Evolutionary conservation across 2,329 filamentous ascomycete species (phyloP), one percentile per base, ranked within the genome.

Genomic region (Diaporthe citrichinensis): DNA sequence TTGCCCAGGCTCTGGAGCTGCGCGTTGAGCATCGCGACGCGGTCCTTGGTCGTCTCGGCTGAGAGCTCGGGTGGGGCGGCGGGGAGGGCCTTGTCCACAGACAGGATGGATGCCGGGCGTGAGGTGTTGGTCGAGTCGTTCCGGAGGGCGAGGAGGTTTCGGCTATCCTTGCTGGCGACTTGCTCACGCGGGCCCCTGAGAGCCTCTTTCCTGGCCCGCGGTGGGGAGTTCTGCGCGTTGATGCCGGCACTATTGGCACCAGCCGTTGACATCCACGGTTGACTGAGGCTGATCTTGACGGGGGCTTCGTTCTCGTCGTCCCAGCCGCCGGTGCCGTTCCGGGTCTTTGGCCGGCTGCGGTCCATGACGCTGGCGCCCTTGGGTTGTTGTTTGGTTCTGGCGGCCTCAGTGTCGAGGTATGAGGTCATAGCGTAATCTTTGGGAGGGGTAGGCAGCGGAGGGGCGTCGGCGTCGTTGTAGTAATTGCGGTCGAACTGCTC

Each of bases 1-100:
- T 94, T 91, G 1, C 87, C 86, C 10, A 97, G 88, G 67, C 90
- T 88, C 57, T 92, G 88, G 41, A 94, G 89, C 79, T 91, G 90
- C 6, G 92, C 90, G 80, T 93, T 90, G 34, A 97, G 87, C 76
- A 89, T 87, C 23, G 91, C 88, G 23, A 96, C 90, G 39, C 92
- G 92, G 81, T 93, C 92, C 49, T 89, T 87, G 2, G 90, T 87
- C 76, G 81, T 79, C 58, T 79, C 77, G 7, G 89, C 86, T 12
- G 82, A 80, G 28, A 88, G 82, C 81, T 94, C 92, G 5, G 90
- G 89, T 0, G 93, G 92, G 14, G 90, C 87, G 34, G 87, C 88
- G 44, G 92, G 91, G 0, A 94, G 88, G 9, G 87, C 87, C 82
- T 94, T 94, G 78, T 88, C 86, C 36, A 83, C 78, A 61, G 81